Percentiles rank a stretch among this genome's conserved stretches.
These are phyloP conservation scores for Farysia itapuensis DNA, from an alignment of 1,284 basidiomycete genomes.

Conservation along the genomic window DNA sequence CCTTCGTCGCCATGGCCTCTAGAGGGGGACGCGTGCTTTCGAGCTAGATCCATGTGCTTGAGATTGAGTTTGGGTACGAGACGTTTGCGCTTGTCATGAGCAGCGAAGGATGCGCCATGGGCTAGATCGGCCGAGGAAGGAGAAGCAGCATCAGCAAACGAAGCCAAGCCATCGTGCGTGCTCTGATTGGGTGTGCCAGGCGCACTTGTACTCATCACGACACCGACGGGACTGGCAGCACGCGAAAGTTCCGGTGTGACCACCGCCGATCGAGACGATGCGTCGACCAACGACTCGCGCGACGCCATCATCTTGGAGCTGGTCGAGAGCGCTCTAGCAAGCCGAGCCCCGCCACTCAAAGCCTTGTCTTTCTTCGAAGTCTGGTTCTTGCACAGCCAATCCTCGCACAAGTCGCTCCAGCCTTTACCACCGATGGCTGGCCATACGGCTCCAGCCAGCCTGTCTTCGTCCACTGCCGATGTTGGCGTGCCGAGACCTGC, in stretches of 20 bases:
- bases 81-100: conserved; percentile 7
- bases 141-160: neutral
- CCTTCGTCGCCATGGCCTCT: neutral
- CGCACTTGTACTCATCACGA: conserved; percentile 15
- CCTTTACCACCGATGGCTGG: conserved; percentile 43
- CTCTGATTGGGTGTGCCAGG: conserved; percentile 34
- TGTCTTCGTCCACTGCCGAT: conserved; percentile 7
- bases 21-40: conserved; percentile 1
- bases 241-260: conserved; percentile 33
- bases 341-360: conserved; percentile 18
- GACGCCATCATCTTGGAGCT: conserved; percentile 7
- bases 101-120: neutral
- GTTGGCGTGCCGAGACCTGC: conserved; percentile 5
- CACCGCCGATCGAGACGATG: conserved; percentile 15
- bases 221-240: conserved; percentile 26
- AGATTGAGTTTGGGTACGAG: conserved; percentile 25
- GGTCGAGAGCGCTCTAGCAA: conserved; percentile 22
- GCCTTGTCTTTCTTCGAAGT: conserved; percentile 16
- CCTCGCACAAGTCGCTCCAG: conserved; percentile 61
- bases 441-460: conserved; percentile 3
- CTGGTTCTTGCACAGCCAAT: conserved; percentile 58
- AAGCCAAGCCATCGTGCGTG: conserved; percentile 11
- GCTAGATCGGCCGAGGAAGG: neutral
- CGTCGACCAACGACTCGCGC: conserved; percentile 1
- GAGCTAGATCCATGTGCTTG: conserved; percentile 13